Evolutionary conservation across 305 asterid species (phyloP).

Genomic region (Fraxinus nigra): DNA sequence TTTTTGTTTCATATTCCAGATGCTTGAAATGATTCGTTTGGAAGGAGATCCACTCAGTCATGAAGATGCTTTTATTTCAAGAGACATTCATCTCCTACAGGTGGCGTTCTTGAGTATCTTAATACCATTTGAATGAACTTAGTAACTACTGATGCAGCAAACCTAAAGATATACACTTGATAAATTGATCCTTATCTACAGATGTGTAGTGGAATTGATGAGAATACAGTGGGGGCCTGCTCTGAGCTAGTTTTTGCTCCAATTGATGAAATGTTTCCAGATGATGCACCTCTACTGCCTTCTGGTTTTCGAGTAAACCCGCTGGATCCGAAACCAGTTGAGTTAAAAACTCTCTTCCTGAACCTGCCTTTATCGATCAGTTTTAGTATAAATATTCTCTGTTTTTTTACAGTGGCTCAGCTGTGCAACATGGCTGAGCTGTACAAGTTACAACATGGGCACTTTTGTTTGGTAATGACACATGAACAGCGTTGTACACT

Average conservation of each 20-base stretch:
- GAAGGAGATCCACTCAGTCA: slow-evolving; percentile 75
- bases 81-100: slow-evolving; percentile 88
- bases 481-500: background rate
- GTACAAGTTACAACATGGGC: background rate
- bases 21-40: slow-evolving; percentile 86
- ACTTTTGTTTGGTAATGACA: background rate
- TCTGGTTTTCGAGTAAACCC: slow-evolving; percentile 90
- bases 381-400: background rate
- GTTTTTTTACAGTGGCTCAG: background rate
- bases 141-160: background rate
- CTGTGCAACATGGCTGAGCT: background rate
- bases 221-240: slow-evolving; percentile 73
- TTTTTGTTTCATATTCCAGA: slow-evolving; percentile 34
- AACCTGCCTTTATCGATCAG: background rate
- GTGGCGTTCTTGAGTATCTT: slow-evolving; percentile 29
- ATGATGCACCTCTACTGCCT: slow-evolving; percentile 74
- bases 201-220: slow-evolving; percentile 91
- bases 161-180: slow-evolving; percentile 1
- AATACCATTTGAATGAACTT: background rate
- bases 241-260: slow-evolving; percentile 91
- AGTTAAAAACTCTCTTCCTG: slow-evolving; percentile 24
- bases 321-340: slow-evolving; percentile 76
- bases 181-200: slow-evolving; percentile 24
- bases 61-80: slow-evolving; percentile 73
- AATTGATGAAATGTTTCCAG: slow-evolving; percentile 87